Evolutionary conservation across 257 asterid genomes (phyloP).

Genomic region (Scutellaria barbata): DNA sequence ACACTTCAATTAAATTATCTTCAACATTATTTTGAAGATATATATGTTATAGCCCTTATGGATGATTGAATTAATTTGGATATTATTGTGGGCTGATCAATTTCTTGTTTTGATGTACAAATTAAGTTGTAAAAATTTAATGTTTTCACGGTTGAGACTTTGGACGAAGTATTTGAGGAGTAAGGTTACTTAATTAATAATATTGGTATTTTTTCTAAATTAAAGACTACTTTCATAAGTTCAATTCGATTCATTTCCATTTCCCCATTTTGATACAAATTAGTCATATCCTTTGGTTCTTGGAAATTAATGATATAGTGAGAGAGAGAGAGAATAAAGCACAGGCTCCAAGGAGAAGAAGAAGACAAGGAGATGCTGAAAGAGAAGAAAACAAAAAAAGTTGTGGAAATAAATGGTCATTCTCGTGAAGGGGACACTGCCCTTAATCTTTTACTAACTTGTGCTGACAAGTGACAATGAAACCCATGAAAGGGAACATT

Average conservation of each 20-base stretch:
- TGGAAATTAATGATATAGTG: conserved; percentile 14
- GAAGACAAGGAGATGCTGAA: conserved; percentile 58
- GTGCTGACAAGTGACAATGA: conserved; percentile 39
- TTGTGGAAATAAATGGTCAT: conserved; percentile 60
- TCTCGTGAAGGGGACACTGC: conserved; percentile 75
- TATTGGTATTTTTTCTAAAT: too few relatives aligned
- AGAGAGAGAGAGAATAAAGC: conserved; percentile 45
- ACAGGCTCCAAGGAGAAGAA: conserved; percentile 58
- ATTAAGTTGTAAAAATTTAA: conserved; percentile 23
- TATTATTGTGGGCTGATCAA: neutral
- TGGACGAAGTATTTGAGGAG: conserved; percentile 20
- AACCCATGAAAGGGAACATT: conserved; percentile 1
- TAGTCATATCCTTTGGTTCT: neutral
- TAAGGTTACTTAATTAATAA: conserved; percentile 10
- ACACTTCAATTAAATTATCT: conserved; percentile 55
- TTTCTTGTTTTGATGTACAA: conserved; percentile 35
- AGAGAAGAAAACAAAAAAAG: conserved; percentile 66
- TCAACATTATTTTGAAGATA: neutral
- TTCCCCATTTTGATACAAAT: neutral
- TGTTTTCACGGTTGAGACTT: conserved; percentile 15
- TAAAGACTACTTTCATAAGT: too few relatives aligned
- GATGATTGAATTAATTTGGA: neutral
- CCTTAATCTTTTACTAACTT: conserved; percentile 28
- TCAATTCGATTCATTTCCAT: too few relatives aligned
- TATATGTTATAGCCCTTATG: neutral